phyloP scores from a whole-genome alignment of 306 rosid species.

The Inga laurina region DNA sequence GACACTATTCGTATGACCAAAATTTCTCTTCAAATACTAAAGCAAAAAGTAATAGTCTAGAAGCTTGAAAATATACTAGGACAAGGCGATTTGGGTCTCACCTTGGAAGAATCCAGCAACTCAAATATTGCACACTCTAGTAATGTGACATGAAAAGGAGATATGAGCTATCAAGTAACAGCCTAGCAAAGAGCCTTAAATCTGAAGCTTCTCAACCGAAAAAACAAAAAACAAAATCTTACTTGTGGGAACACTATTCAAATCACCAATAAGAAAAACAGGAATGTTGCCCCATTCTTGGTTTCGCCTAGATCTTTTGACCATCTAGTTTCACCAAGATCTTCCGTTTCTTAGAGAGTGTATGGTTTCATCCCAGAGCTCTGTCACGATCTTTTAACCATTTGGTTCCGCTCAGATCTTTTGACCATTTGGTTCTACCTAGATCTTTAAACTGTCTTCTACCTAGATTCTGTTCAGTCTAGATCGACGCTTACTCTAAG shows the following conservation, averaged over 20 bases:
- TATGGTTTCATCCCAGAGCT: too few species aligned
- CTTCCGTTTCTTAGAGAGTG: too few species aligned
- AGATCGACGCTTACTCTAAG: too few species aligned
- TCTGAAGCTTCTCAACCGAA: conserved; percentile 18
- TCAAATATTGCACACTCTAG: conserved; percentile 92
- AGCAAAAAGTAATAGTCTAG: conserved; percentile 14
- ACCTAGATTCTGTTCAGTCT: too few species aligned
- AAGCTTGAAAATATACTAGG: conserved; percentile 29
- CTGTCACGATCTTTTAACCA: too few species aligned
- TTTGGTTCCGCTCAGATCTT: too few species aligned
- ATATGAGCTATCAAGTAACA: conserved; percentile 10
- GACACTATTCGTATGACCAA: conserved; percentile 9
- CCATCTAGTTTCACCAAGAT: too few species aligned
- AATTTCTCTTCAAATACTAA: conserved; percentile 9
- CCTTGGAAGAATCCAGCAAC: conserved; percentile 82
- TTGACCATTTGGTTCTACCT: too few species aligned
- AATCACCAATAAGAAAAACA: conserved; percentile 83
- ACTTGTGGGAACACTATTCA: conserved; percentile 91
- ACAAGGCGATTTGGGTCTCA: conserved; percentile 39
- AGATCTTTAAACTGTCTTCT: too few species aligned
- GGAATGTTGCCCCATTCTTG: conserved; percentile 87
- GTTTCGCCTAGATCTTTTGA: too few species aligned
- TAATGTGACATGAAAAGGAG: neutral
- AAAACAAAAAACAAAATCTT: conserved; percentile 32
- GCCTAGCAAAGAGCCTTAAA: conserved; percentile 8